Base-by-base conservation (phyloP, 371 early-diverging fungal genomes). In the Mucor velutinosus region DNA sequence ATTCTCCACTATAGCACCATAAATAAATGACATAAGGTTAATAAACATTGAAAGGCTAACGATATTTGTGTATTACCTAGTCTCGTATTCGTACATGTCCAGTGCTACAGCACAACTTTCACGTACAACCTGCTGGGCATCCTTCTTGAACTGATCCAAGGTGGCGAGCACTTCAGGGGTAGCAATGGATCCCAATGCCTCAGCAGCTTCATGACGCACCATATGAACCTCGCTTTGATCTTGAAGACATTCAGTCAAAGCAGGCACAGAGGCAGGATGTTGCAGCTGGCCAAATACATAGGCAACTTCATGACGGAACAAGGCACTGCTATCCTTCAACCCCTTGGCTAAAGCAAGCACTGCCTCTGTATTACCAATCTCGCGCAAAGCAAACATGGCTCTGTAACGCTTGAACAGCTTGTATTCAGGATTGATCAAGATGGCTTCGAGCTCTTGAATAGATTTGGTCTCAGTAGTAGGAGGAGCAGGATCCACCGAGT, bases 161-260 rank as follows among this genome's bases (percentile, higher is more conserved):
- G 90, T 86, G 6, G 86, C 84, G 49, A 94, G 79, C 58, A 92
- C 92, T 79, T 98, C 96, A 32, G 93, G 90, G 7, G 94, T 94
- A 27, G 97, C 99, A 75, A 99, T 96, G 1, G 97, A 94, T n/a
- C 99, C 99, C 62, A 99, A 81, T 4, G 99, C 99, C 84, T 99
- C 99, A 17, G 99, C 99, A 62, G 94, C 93, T 82, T 99, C 99
- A 77, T 99, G 99, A 30, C 99, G 92, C 11, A 99, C 99, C 98
- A 99, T 99, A 61, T 91, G 86, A n/a, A 86, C 91, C 79, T 99
- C 99, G 15, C 71, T 25, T 80, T 66, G 73, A 95, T 93, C 53
- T 83, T 78, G 39, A 94, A 79, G 25, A 90, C 53, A 88, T 67
- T 90, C 84, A 29, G 91, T 85, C 60, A 99, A 80, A 17, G 95